phyloP scores from a whole-genome alignment of 2,329 filamentous ascomycete genomes.

The Epichloe scottii region DNA sequence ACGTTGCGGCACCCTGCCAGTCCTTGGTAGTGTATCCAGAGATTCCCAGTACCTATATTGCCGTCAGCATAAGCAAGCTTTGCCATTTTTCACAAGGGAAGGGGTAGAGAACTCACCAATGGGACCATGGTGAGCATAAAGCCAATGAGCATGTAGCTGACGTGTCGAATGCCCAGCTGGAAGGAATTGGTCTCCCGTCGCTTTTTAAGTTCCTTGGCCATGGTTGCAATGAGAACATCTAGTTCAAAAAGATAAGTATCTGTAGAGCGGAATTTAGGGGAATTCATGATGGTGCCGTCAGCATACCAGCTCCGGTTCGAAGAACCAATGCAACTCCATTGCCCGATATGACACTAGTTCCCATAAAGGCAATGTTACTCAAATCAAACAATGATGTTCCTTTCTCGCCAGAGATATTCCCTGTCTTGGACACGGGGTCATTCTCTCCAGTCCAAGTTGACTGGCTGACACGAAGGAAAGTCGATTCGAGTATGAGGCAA shows the following conservation, averaged over 20 bases:
- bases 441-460: constrained; percentile 20
- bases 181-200: constrained; percentile 15
- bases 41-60: constrained; percentile 12
- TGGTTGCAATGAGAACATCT: constrained; percentile 15
- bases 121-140: constrained; percentile 20
- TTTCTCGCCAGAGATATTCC: constrained; percentile 10
- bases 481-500: constrained; percentile 15
- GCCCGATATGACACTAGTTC: constrained; percentile 17
- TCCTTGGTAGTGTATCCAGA: constrained; percentile 14
- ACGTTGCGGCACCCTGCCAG: constrained; percentile 16
- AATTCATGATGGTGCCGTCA: too few relatives aligned
- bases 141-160: constrained; percentile 17
- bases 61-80: background rate
- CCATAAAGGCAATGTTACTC: constrained; percentile 16
- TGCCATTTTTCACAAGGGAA: background rate
- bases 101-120: constrained; percentile 10
- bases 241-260: background rate
- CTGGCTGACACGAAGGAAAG: constrained; percentile 16
- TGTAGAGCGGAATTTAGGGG: too few relatives aligned
- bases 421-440: constrained; percentile 13
- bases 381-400: constrained; percentile 13
- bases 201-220: constrained; percentile 14
- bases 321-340: constrained; percentile 15
- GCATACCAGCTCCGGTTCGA: constrained; percentile 11
- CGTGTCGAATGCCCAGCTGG: constrained; percentile 16